Evolutionary conservation across 495 filamentous ascomycete species (phyloP), one percentile per base, ranked within the genome.

Genomic region (Amphirosellinia nigrospora): DNA sequence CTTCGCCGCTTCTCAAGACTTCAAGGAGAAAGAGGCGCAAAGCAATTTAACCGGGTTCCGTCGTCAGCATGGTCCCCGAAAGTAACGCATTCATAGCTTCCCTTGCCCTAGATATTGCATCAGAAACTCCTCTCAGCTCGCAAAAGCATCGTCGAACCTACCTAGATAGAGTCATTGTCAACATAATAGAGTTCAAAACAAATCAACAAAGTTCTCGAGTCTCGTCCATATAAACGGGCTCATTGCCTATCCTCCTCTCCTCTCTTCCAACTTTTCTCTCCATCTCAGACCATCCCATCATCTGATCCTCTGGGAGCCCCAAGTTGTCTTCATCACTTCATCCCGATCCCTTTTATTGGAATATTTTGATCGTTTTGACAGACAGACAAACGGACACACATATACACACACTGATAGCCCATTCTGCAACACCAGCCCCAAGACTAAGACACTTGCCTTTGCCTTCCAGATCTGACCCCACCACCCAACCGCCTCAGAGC

Each of bases 361-460:
- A 82, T 15, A 79, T 82, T 73, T 82, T 79, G 64, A 82, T 81
- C 41, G 80, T 77, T 68, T 82, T 82, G 26, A 58, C 19, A 58
- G 28, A 48, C 21, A 23, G 21, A 48, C 45, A 48, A 48, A 48
- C 34, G 7, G 3, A 36, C 45, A 58, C 28, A 58, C 28, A 36
- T 32, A 58, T 4, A 58, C 55, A 58, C 28, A 34, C 55, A 58
- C 55, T 38, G 30, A 58, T 32, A 58, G 30, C 55, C 55, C 55
- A 58, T 58, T 58, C 55, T 58, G 55, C 55, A 58, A 36, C 34
- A 58, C 55, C 55, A 58, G 28, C 55, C 55, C 55, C 55, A 58
- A 58, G 55, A 58, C 55, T 32, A 58, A 58, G 55, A 34, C 32
- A 58, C 55, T 58, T 58, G 55, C 55, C 55, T 58, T 58, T 58